Percentiles rank a stretch among this genome's conserved stretches.
Conservation (phyloP, 2,329 filamentous ascomycete species). For the Cyclaneusma minus region DNA sequence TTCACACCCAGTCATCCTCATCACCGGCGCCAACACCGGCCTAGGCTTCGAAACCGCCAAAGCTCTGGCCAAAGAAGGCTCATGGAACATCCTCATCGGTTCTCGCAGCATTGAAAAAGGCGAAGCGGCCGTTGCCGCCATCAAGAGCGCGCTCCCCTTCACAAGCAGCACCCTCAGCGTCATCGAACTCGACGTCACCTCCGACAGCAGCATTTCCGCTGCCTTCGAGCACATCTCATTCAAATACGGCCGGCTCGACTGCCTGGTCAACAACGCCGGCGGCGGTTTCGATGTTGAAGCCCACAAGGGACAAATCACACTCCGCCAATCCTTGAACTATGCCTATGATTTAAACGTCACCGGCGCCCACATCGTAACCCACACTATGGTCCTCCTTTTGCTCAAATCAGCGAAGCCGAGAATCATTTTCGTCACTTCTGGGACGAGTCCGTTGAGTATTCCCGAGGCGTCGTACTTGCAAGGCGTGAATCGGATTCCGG, state of each 20-base stretch:
- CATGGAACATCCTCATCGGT: constrained; percentile 22
- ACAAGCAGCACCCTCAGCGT: constrained; percentile 11
- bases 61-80: background rate
- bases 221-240: constrained; percentile 15
- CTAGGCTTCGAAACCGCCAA: constrained; percentile 21
- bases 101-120: constrained; percentile 23
- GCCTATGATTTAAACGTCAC: constrained; percentile 27
- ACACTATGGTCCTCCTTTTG: constrained; percentile 23
- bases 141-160: constrained; percentile 20
- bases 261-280: constrained; percentile 13
- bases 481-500: constrained; percentile 10
- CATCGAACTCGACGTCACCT: constrained; percentile 18
- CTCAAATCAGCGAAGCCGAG: constrained; percentile 26
- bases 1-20: constrained; percentile 7
- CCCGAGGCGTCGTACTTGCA: constrained; percentile 10
- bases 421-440: constrained; percentile 31
- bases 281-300: constrained; percentile 17
- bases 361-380: constrained; percentile 22
- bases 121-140: constrained; percentile 19
- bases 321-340: constrained; percentile 24
- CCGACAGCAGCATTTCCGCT: constrained; percentile 18
- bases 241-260: constrained; percentile 17
- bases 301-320: constrained; percentile 12
- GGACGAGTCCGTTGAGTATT: constrained; percentile 21
- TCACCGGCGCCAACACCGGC: constrained; percentile 24